A percentile compares a stretch with the other conserved stretches of the same genome.
These are phyloP conservation scores for Pichia exigua DNA, from an alignment of 805 yeast genomes.

Conservation along the genomic window DNA sequence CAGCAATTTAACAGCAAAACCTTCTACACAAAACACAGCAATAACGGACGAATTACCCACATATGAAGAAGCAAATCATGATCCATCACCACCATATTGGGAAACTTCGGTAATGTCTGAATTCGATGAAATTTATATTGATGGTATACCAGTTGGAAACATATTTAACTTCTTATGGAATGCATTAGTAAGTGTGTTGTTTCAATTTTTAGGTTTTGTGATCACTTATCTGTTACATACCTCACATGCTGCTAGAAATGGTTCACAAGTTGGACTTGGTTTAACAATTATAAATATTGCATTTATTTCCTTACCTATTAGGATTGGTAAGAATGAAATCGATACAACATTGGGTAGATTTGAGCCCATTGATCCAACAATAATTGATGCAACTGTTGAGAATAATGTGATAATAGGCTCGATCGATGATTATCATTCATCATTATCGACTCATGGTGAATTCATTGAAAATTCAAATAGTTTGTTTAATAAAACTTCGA, in stretches of 20 bases:
- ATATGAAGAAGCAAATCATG: conserved; percentile 92
- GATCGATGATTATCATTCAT: conserved; percentile 22
- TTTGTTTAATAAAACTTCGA: conserved; percentile 27
- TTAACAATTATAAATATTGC: conserved; percentile 72
- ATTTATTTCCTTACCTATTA: conserved; percentile 43
- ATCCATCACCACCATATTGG: conserved; percentile 95
- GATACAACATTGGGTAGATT: conserved; percentile 29
- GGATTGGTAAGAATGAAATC: conserved; percentile 13
- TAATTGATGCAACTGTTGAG: conserved; percentile 33
- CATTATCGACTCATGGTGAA: conserved; percentile 11
- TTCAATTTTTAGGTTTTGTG: conserved; percentile 89
- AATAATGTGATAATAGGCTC: conserved; percentile 20
- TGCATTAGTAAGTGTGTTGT: conserved; percentile 76
- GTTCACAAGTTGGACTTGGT: conserved; percentile 89
- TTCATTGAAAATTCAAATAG: conserved; percentile 3
- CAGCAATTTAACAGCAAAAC: conserved; percentile 85
- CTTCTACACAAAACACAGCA: conserved; percentile 39
- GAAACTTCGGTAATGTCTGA: conserved; percentile 81
- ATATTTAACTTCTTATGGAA: conserved; percentile 88
- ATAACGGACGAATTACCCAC: conserved; percentile 67
- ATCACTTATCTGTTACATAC: conserved; percentile 88
- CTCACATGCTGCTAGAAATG: conserved; percentile 94
- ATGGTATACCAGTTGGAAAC: conserved; percentile 93
- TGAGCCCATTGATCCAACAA: conserved; percentile 52
- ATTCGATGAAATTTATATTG: conserved; percentile 86